These are phyloP conservation scores for Hypseocharis bilobata DNA, from an alignment of 441 rosid species.

Conservation along the genomic window DNA sequence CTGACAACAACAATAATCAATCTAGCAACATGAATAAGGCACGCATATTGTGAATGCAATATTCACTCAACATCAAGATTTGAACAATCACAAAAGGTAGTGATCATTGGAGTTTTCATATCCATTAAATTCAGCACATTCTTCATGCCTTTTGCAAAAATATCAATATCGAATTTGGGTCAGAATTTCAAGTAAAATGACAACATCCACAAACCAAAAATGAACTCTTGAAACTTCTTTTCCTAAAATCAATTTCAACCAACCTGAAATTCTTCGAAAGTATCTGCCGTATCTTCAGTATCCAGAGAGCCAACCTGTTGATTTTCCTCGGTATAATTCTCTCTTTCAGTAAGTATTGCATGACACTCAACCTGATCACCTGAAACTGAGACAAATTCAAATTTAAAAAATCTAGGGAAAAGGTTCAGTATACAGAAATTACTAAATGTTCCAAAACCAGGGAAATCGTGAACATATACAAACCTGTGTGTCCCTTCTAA, in stretches of 20 bases:
- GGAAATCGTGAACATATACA: background rate
- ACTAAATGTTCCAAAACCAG: background rate
- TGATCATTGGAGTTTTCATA: no score
- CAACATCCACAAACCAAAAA: no score
- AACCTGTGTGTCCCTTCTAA: background rate
- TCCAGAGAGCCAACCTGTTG: slow-evolving; percentile 31
- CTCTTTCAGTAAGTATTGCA: slow-evolving; percentile 33
- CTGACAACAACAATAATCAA: no score
- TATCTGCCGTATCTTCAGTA: slow-evolving; percentile 38
- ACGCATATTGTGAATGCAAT: no score
- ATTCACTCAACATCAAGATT: no score
- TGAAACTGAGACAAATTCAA: slow-evolving; percentile 20
- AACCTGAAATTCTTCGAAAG: slow-evolving; percentile 50
- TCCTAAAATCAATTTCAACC: slow-evolving; percentile 18
- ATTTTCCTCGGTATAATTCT: slow-evolving; percentile 35
- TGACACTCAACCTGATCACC: slow-evolving; percentile 32
- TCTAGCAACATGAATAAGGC: no score
- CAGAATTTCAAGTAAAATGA: background rate
- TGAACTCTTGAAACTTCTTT: background rate
- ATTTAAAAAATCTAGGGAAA: background rate
- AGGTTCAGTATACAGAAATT: background rate
- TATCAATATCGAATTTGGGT: background rate
- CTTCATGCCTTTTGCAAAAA: background rate
- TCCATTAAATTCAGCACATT: background rate
- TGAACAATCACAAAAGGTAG: no score